Base-by-base conservation (phyloP, 768 basidiomycete genomes). In the Candolleomyces eurysporus region DNA sequence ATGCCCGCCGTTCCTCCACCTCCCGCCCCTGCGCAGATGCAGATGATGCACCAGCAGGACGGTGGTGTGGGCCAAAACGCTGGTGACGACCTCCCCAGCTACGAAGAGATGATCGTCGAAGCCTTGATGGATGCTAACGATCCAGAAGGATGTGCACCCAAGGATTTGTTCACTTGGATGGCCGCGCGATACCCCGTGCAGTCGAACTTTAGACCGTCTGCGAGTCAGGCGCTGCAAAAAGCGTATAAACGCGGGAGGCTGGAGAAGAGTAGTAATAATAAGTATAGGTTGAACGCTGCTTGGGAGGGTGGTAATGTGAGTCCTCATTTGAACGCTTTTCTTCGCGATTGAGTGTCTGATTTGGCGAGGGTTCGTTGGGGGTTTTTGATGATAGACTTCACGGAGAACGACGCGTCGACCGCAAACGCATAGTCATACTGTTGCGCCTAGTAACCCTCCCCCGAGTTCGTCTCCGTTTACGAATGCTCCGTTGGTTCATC, bases 51-150 rank as follows among this genome's bases (percentile, higher is more conserved):
- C 45, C 66, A 72, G 26, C 26, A 26, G 26, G 26, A 26, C 26
- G 26, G 26, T 4, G 26, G 26, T 26, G 26, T 26, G 40, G 73
- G 66, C 22, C 65, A 65, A 45, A 64, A 70, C 5, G 68, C 70
- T 9, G 26, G 26, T 5, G 82, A 83, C 32, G 84, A 92, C 66
- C 78, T 94, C 53, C 92, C 92, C 7, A 90, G 89, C 64, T 95
- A 95, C 60, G 92, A 95, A 68, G 92, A 94, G 63, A 95, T 95
- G 93, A 90, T 94, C 17, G 90, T 89, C 11, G 89, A 91, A 68
- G 92, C 91, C 0, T 75, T 95, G 26, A 73, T 77, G 14, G 89
- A 88, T 59, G 80, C 83, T 48, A 78, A 75, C 7, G 90, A 92
- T 60, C 78, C 85, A 1, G 90, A 94, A 50, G 93, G 93, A 17